Evolutionary conservation across 371 early-diverging fungal genomes (phyloP), one percentile per base, ranked within the genome.

Genomic region (Mycotypha africana): DNA sequence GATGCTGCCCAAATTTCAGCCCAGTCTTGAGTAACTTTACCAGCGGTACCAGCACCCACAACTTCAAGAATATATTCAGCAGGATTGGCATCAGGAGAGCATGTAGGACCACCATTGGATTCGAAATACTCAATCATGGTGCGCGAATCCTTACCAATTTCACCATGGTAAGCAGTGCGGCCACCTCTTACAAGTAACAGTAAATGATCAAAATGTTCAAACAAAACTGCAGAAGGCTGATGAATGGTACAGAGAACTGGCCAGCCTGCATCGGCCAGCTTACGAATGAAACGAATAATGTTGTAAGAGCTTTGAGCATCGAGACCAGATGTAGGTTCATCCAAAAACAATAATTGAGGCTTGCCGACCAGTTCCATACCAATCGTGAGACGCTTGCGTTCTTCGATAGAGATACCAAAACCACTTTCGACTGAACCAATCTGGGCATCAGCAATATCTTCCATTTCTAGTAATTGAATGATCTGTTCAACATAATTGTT

Each of bases 251-350:
- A 74, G 20, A 81, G 50, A 10, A 82, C 62, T 16, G 79, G 72
- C 60, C 73, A 74, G n/a, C 84, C 81, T 16, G 60, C 58, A 22
- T 57, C 68, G n/a, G 83, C 76, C 31, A 88, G 63, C 2, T 39
- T 72, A 32, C 77, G 78, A 44, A 88, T 60, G 42, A 85, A 62
- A 10, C 72, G 67, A 17, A 86, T 62, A 26, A 88, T 79, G 45
- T 79, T 82, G 56, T 74, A 74, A 16, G 84, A 79, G 17, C 84
- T 82, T 51, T 74, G 72, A 14, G 76, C 68, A 42, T 77, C 86
- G 5, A 77, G 64, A 40, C 89, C 74, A 36, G 81, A 79, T 4
- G 90, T 89, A 14, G 89, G 89, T 62, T 91, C 92, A 63, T 91
- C 92, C 42, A 91, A 74, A 68, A 49, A 88, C 61, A 45, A 76